phyloP scores from a whole-genome alignment of 2,329 filamentous ascomycete genomes.

The Pyricularia sp. region DNA sequence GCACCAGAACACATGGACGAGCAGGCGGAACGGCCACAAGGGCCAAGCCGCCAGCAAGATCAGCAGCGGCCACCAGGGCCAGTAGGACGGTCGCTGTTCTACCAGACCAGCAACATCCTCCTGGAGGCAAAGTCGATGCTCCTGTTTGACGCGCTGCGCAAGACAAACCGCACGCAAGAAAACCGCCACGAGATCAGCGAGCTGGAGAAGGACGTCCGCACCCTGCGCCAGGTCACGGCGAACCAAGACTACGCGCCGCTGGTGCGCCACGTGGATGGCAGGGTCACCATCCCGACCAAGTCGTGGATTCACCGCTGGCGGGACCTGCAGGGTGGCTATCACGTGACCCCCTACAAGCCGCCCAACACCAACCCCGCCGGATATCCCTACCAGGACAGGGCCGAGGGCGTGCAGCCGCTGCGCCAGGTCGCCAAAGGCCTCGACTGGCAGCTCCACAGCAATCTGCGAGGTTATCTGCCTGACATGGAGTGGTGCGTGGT shows the following conservation, averaged over 20 bases:
- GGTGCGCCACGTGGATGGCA: neutral
- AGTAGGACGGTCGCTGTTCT: neutral
- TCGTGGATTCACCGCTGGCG: neutral
- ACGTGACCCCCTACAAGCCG: neutral
- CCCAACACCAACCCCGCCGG: neutral
- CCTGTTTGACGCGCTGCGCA: neutral
- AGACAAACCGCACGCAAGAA: neutral
- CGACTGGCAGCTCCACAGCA: neutral
- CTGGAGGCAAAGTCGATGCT: neutral
- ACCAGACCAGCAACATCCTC: neutral
- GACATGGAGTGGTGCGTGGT: neutral
- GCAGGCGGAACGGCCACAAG: too few relatives aligned
- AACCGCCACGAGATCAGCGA: neutral
- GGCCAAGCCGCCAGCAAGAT: neutral
- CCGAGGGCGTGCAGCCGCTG: neutral
- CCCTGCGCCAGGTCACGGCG: too few relatives aligned
- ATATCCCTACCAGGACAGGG: neutral
- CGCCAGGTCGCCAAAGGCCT: neutral
- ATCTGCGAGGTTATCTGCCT: neutral
- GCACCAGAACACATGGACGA: neutral
- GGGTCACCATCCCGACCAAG: neutral
- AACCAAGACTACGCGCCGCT: neutral
- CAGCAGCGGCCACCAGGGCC: neutral
- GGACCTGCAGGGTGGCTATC: neutral
- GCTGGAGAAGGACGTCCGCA: neutral